These are phyloP conservation scores for Kodamaea lidongshanica DNA, from an alignment of 805 yeast genomes.

Conservation along the genomic window DNA sequence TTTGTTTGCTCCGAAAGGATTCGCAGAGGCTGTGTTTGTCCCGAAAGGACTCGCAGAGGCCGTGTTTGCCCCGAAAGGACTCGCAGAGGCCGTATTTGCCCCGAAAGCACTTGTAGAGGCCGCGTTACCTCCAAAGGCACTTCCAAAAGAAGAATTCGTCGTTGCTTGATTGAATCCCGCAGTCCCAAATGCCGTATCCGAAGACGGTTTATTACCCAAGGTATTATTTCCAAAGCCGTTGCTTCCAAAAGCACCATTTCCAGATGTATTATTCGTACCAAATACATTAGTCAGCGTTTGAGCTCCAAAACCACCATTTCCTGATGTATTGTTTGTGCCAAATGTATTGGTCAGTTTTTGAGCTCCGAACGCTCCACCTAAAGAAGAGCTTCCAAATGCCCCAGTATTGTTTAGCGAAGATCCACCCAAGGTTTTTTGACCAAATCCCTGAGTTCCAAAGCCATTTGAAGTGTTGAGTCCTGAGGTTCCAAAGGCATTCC, in stretches of 20 bases:
- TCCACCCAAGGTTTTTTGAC: no score
- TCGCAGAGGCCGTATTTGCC: background rate
- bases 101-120: background rate
- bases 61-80: constrained; percentile 1
- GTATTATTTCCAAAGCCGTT: constrained; percentile 14
- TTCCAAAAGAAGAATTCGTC: constrained; percentile 2
- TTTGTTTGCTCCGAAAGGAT: constrained; percentile 13
- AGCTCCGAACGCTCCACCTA: constrained; percentile 8
- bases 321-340: constrained; percentile 1
- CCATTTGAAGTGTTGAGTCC: constrained; percentile 2
- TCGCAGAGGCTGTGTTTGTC: constrained; percentile 1
- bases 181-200: constrained; percentile 5
- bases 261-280: constrained; percentile 1
- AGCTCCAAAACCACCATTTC: background rate
- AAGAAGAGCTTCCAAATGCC: constrained; percentile 3
- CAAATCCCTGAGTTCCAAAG: background rate
- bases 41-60: background rate
- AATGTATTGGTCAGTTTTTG: constrained; percentile 1
- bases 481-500: constrained; percentile 6
- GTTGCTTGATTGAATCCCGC: constrained; percentile 1
- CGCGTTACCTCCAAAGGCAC: constrained; percentile 1
- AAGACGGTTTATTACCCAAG: no score
- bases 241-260: constrained; percentile 7
- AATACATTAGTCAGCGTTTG: background rate
- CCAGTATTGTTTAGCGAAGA: background rate